These are phyloP conservation scores for Neurospora intermedia DNA, from an alignment of 495 filamentous ascomycete species.

Conservation along the genomic window DNA sequence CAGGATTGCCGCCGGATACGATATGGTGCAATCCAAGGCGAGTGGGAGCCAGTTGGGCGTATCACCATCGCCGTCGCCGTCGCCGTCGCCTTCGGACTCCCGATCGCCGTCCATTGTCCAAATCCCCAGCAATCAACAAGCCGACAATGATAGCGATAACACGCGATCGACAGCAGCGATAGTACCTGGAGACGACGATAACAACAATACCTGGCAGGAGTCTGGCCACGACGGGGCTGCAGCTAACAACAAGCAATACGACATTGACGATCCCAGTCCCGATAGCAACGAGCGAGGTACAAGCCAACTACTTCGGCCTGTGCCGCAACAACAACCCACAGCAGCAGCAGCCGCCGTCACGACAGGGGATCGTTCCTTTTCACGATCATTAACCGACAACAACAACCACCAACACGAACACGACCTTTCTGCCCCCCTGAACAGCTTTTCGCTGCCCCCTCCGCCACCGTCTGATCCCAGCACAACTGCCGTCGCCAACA, in stretches of 20 bases:
- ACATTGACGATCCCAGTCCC: background rate
- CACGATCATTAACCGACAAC: background rate
- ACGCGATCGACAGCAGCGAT: background rate
- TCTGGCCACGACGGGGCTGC: background rate
- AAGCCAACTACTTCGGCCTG: background rate
- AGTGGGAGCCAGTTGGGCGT: slow-evolving; percentile 8
- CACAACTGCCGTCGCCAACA: background rate
- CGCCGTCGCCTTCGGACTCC: slow-evolving; percentile 6
- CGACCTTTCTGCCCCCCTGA: background rate
- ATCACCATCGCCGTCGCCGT: slow-evolving; percentile 12
- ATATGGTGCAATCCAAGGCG: slow-evolving; percentile 8
- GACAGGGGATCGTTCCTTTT: background rate
- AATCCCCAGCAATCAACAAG: background rate
- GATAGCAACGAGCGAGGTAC: background rate
- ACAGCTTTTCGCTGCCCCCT: background rate
- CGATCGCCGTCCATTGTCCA: background rate
- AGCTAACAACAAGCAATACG: background rate
- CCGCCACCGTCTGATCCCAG: background rate
- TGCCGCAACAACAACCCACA: slow-evolving; percentile 6
- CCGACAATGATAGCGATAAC: background rate
- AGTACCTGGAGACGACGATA: background rate
- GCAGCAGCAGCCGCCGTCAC: slow-evolving; percentile 4
- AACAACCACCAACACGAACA: background rate
- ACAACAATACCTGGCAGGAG: background rate
- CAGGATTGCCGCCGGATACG: slow-evolving; percentile 13